These are phyloP conservation scores for Solanum chmielewskii DNA, from an alignment of 257 asterid species.

Conservation along the genomic window DNA sequence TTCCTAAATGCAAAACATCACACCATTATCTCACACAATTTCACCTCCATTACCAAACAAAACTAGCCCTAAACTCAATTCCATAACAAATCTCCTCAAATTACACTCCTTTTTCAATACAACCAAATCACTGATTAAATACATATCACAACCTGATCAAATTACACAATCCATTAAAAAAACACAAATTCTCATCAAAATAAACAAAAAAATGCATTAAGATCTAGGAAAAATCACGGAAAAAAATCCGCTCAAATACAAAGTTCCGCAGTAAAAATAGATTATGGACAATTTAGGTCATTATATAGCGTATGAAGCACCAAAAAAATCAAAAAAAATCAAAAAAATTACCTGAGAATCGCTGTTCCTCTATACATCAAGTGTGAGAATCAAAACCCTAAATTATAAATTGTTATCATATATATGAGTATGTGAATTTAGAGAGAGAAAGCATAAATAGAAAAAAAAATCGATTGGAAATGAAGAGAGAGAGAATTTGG, in stretches of 20 bases:
- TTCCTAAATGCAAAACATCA: not conserved
- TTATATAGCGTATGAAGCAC: not conserved
- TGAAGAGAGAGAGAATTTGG: constrained; percentile 8
- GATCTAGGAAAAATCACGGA: constrained; percentile 15
- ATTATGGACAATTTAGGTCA: constrained; percentile 17
- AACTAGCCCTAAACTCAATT: constrained; percentile 17
- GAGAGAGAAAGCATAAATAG: constrained; percentile 3
- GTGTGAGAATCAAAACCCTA: constrained; percentile 26
- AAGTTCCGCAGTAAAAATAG: not conserved
- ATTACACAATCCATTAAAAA: not conserved
- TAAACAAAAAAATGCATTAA: not conserved
- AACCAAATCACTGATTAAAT: constrained; percentile 21
- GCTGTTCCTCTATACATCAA: constrained; percentile 28
- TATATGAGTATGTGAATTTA: not conserved
- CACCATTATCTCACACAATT: not conserved
- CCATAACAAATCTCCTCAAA: constrained; percentile 18
- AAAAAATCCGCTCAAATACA: not conserved
- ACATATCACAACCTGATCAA: constrained; percentile 57
- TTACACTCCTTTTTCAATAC: constrained; percentile 13
- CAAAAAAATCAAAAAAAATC: not conserved
- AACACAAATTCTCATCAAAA: not conserved
- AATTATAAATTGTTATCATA: constrained; percentile 5
- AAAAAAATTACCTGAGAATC: not conserved
- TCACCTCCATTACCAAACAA: constrained; percentile 12
- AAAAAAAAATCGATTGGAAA: constrained; percentile 14